Conservation (phyloP, 495 filamentous ascomycete species). For the Aspergillus indologenus region DNA sequence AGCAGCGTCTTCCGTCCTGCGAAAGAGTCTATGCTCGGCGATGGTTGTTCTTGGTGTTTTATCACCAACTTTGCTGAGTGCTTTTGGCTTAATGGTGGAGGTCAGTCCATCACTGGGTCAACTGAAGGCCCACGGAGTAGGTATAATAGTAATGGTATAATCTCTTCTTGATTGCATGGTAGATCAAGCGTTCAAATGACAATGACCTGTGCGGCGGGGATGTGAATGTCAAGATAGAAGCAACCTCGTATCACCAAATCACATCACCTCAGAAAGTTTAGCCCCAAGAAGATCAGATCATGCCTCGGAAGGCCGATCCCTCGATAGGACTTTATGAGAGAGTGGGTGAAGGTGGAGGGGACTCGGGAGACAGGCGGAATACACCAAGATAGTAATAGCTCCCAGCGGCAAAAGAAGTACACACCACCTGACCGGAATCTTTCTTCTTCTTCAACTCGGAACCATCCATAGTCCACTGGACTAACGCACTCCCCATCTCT, state of each 20-base stretch:
- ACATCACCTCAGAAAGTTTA: slow-evolving; percentile 4
- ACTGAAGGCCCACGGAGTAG: background rate
- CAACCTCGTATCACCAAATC: slow-evolving; percentile 8
- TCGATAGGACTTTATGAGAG: background rate
- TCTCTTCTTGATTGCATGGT: background rate
- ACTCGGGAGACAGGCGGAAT: slow-evolving; percentile 11
- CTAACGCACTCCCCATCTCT: background rate
- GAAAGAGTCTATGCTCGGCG: slow-evolving; percentile 16
- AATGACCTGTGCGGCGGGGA: background rate
- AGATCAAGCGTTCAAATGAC: background rate
- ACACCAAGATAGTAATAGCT: slow-evolving; percentile 14
- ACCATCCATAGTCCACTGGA: slow-evolving; percentile 9
- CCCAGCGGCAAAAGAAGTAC: slow-evolving; percentile 12
- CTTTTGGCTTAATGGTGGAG: background rate
- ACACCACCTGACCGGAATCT: slow-evolving; percentile 15
- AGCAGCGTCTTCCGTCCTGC: slow-evolving; percentile 28
- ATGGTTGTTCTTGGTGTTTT: background rate
- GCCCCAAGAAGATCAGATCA: slow-evolving; percentile 10
- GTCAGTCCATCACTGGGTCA: background rate
- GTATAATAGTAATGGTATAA: background rate
- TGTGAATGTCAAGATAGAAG: background rate
- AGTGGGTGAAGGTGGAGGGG: slow-evolving; percentile 3
- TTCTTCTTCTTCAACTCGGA: background rate
- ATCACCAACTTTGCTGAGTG: background rate
- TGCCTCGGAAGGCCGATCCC: background rate